Base-by-base conservation (phyloP, 2,329 filamentous ascomycete species). In the Neopestalotiopsis sp. region DNA sequence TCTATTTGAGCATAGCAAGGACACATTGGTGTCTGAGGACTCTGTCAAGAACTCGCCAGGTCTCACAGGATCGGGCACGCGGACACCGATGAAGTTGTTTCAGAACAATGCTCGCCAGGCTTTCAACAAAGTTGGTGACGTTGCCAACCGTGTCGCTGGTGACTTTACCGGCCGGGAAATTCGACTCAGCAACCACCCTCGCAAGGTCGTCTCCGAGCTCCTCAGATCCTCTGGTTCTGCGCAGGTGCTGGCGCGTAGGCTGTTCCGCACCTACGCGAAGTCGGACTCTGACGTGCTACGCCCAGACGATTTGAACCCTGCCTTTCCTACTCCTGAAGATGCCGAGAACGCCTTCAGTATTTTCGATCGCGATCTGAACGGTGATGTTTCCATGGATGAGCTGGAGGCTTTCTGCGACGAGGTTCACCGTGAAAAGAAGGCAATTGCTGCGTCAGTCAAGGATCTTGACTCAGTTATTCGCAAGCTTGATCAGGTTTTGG, bases 311-410 rank as follows among this genome's bases (percentile, higher is more conserved):
- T 81, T 98, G 67, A 91, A 90, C 71, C 84, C 87, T 12, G 94
- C 93, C 0, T 98, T 97, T 74, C 88, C 92, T 10, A 92, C 91
- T 30, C 87, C 91, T 20, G 95, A 98, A 14, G 95, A 98, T 77
- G 94, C 94, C 0, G 92, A 96, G 67, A 92, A 92, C 2, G 95
- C 95, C 0, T 98, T 98, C 76, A 86, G 87, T 74, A 95, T 98
- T 85, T 98, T 98, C 74, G 95, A 98, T 82, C 97, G 96, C 77
- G 95, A 98, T 75, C 89, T 98, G 83, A 98, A 98, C 72, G 95
- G 95, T 4, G 95, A 98, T 76, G 97, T 98, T 64, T 97, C 93
- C 0, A 94, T 97, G 89, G 94, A 97, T 76, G 95, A 98, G 78
- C 88, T 98, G 28, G 95, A 98, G 79, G 90, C 93, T 28, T 94